Base-by-base conservation (phyloP, 2,329 filamentous ascomycete genomes). In the Cladosporium austrohemisphaericum region DNA sequence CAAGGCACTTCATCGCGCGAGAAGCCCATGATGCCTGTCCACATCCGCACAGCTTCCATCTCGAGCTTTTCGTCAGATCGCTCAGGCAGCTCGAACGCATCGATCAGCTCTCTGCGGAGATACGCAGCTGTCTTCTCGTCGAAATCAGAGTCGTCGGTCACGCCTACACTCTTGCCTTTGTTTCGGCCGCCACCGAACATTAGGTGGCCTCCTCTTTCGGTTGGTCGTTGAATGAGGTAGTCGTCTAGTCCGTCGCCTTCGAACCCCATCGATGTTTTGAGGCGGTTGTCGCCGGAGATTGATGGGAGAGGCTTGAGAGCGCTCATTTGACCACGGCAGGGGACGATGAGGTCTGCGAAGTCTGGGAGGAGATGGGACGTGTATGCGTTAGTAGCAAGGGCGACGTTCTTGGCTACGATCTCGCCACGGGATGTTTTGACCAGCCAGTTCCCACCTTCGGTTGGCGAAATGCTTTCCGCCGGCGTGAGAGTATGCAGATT, bases 301-400 rank as follows among this genome's bases (percentile, higher is more conserved):
- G 56, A 59, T 10, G 64, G 60, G 0, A 83, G 81, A 4, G 85
- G 84, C 3, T 75, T 59, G 16, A 91, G 74, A 1, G 84, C 79
- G 33, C 78, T 79, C 69, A 91, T 81, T 61, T 91, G 83, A 1
- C 87, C 89, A 19, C 86, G 76, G 2, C 86, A 83, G 0, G 91
- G 91, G 2, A 91, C 80, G 54, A 95, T 85, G 7, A 90, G 74
- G 55, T 83, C 80, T 7, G 78, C 73, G 57, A 92, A 84, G 26
- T 71, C 63, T 0, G 87, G 87, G 1, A 92, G 70, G 3, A 95
- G 74, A 52, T 83, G 77, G 1, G 38, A 41, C 6, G 88, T 91
- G 66, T 95, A 94, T 3, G 75, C 91, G 62, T 95, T 95, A 1
- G 86, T 92, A 4, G 88, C 85, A 13, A 95, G 76, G 14, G 95